Conservation (phyloP, 441 rosid genomes). For the Eruca vesicaria region DNA sequence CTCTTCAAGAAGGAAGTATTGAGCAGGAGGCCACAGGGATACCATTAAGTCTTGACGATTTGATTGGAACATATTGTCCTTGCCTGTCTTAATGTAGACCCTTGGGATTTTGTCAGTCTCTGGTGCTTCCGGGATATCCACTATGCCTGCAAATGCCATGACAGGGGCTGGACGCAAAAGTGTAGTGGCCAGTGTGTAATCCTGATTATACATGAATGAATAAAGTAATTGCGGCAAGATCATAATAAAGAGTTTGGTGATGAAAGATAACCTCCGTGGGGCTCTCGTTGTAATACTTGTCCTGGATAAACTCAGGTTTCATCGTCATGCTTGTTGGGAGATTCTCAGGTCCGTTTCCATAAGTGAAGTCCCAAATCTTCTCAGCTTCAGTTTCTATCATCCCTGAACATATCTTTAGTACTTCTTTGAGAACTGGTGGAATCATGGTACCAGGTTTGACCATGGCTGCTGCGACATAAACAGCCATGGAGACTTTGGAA, state of each 20-base stretch:
- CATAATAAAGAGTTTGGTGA: neutral
- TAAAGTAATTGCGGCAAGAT: neutral
- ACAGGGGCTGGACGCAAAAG: constrained; percentile 43
- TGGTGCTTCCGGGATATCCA: constrained; percentile 27
- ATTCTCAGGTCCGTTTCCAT: constrained; percentile 41
- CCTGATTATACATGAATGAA: constrained; percentile 28
- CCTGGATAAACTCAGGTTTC: constrained; percentile 36
- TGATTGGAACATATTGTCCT: constrained; percentile 31
- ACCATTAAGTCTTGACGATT: constrained; percentile 44
- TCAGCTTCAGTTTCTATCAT: constrained; percentile 12
- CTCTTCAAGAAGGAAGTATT: constrained; percentile 32
- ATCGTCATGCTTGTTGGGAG: constrained; percentile 42
- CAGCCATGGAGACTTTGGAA: constrained; percentile 43
- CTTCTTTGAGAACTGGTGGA: constrained; percentile 14
- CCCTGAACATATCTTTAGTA: constrained; percentile 25
- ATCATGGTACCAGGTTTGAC: constrained; percentile 37
- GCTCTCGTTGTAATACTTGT: constrained; percentile 41
- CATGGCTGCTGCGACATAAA: constrained; percentile 54
- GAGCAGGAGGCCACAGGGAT: constrained; percentile 42
- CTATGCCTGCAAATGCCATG: constrained; percentile 34
- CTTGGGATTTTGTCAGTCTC: constrained; percentile 41
- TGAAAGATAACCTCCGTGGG: constrained; percentile 41
- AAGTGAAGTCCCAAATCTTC: constrained; percentile 29
- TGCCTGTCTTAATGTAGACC: constrained; percentile 42
- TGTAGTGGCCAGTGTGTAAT: constrained; percentile 41